A percentile compares a stretch with the other conserved stretches of the same genome.
These are phyloP conservation scores for Fusarium zealandicum DNA, from an alignment of 2,329 filamentous ascomycete genomes.

Conservation along the genomic window DNA sequence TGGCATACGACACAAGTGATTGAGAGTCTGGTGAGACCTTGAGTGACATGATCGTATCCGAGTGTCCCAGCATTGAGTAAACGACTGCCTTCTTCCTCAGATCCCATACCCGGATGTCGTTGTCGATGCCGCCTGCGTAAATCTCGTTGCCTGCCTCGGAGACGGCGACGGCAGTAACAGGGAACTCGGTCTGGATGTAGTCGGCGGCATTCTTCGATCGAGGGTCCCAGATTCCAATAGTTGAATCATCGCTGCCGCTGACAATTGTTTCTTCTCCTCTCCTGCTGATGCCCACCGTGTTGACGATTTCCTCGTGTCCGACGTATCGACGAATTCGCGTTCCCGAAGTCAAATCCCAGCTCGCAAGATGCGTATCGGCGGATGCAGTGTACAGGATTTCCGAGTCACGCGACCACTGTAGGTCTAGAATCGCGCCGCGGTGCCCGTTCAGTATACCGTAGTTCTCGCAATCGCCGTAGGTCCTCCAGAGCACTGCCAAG, in stretches of 20 bases:
- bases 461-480: slow-evolving; percentile 92
- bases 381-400: slow-evolving; percentile 90
- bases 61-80: slow-evolving; percentile 88
- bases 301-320: slow-evolving; percentile 96
- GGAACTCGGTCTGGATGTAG: slow-evolving; percentile 89
- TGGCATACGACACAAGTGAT: slow-evolving; percentile 86
- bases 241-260: slow-evolving; percentile 92
- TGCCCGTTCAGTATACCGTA: slow-evolving; percentile 90
- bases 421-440: slow-evolving; percentile 86
- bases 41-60: slow-evolving; percentile 89
- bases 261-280: slow-evolving; percentile 90
- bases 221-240: slow-evolving; percentile 95
- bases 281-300: slow-evolving; percentile 85
- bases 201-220: slow-evolving; percentile 87
- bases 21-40: slow-evolving; percentile 93
- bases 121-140: slow-evolving; percentile 94
- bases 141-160: slow-evolving; percentile 95
- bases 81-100: slow-evolving; percentile 87
- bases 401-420: slow-evolving; percentile 97
- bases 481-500: slow-evolving; percentile 83
- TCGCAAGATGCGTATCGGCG: slow-evolving; percentile 90
- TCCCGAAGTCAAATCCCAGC: slow-evolving; percentile 95
- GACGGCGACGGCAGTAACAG: slow-evolving; percentile 89
- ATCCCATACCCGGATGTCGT: slow-evolving; percentile 98
- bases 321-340: slow-evolving; percentile 88